A percentile compares a stretch with the other conserved stretches of the same genome.
phyloP scores from a whole-genome alignment of 2,329 filamentous ascomycete species.

The Exophiala dermatitidis region DNA sequence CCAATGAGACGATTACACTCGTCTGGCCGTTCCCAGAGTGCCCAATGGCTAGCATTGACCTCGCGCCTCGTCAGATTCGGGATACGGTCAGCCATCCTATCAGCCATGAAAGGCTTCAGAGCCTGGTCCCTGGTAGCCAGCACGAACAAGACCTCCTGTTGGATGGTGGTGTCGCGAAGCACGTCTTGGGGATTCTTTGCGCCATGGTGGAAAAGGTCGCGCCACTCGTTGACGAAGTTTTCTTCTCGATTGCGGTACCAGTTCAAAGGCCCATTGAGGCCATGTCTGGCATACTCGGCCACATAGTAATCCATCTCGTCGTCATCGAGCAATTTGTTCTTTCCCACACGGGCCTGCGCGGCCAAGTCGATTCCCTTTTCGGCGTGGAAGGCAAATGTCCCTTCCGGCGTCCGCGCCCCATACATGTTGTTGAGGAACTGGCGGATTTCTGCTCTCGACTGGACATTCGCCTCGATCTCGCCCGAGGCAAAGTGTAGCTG shows the following conservation, averaged over 20 bases:
- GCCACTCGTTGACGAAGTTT: conserved; percentile 69
- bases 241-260: conserved; percentile 73
- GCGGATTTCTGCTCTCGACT: conserved; percentile 55
- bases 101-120: conserved; percentile 63
- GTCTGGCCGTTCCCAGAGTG: conserved; percentile 63
- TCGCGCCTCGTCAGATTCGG: conserved; percentile 57
- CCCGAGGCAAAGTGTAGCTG: conserved; percentile 71
- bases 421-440: conserved; percentile 66
- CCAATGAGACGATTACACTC: conserved; percentile 63
- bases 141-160: conserved; percentile 57
- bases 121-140: conserved; percentile 63
- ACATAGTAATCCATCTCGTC: conserved; percentile 74
- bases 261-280: conserved; percentile 71
- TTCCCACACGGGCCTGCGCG: conserved; percentile 51
- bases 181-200: conserved; percentile 5
- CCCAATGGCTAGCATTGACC: conserved; percentile 74
- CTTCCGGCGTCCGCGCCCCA: conserved; percentile 54
- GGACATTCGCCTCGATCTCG: conserved; percentile 54
- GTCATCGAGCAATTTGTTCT: conserved; percentile 48
- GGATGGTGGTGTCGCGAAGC: conserved; percentile 4
- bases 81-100: conserved; percentile 56
- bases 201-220: conserved; percentile 28
- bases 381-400: conserved; percentile 53
- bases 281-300: conserved; percentile 61
- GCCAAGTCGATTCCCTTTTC: conserved; percentile 58